These are phyloP conservation scores for Phialophora macrospora DNA, from an alignment of 2,329 filamentous ascomycete genomes.

Conservation along the genomic window DNA sequence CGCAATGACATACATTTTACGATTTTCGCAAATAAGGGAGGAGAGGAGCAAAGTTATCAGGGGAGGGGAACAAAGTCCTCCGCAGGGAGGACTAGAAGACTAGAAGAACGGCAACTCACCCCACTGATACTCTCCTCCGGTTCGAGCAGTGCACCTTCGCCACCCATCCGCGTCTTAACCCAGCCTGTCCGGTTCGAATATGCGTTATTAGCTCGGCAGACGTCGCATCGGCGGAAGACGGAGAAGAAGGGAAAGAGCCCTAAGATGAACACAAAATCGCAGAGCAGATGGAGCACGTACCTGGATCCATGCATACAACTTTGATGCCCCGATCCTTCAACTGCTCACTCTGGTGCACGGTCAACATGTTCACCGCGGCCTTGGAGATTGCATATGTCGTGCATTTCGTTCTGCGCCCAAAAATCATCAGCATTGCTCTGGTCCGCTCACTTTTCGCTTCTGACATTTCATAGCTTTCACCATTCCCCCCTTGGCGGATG, in stretches of 20 bases:
- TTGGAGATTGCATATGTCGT: slow-evolving; percentile 51
- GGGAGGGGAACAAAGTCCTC: too few species aligned
- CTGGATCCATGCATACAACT: slow-evolving; percentile 52
- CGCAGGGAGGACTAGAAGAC: too few species aligned
- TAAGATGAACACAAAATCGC: not conserved
- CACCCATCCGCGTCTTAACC: slow-evolving; percentile 54
- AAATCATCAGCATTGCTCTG: not conserved
- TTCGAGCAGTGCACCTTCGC: slow-evolving; percentile 48
- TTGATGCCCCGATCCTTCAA: slow-evolving; percentile 45
- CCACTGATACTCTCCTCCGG: slow-evolving; percentile 45
- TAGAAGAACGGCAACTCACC: slow-evolving; percentile 8
- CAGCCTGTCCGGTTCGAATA: slow-evolving; percentile 36
- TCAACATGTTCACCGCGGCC: slow-evolving; percentile 53
- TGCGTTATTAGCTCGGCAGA: not conserved
- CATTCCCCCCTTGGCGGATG: too few species aligned
- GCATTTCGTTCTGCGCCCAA: slow-evolving; percentile 16
- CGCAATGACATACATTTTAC: not conserved
- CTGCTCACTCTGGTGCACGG: slow-evolving; percentile 49
- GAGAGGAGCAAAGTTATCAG: not conserved
- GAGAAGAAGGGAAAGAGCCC: not conserved
- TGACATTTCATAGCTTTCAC: too few species aligned
- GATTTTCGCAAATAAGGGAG: not conserved
- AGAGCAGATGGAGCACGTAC: slow-evolving; percentile 24
- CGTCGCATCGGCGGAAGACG: not conserved
- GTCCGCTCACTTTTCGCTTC: not conserved